Evolutionary conservation across 306 rosid genomes (phyloP), one percentile per base, ranked within the genome.

Genomic region (Ormosia semicastrata): DNA sequence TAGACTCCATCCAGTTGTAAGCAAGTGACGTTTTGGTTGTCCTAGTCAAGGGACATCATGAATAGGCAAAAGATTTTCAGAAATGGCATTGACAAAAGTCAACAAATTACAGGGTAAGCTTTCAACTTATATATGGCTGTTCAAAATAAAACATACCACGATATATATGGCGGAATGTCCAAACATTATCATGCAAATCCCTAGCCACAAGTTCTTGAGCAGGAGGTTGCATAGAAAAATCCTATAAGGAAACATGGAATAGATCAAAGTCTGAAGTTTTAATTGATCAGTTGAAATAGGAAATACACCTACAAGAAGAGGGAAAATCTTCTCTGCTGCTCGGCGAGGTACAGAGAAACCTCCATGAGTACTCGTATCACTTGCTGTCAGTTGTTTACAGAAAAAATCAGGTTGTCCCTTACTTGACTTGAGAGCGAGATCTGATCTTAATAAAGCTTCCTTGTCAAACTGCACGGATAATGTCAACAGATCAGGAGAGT

Each of bases 331-430:
- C 88, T 95, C 98, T 11, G 99, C 99, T 0, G 99, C 92, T 24
- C 99, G 97, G 41, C 99, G 99, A 10, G 98, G 99, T 30, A 95
- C 99, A 0, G 99, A 95, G 83, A 95, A 95, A 50, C 99, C 98
- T 30, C 99, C 99, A 85, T 95, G 99, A 69, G 99, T 95, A 80
- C 99, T 95, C 1, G 99, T 95, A 81, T 95, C 99, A 67, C 99
- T 95, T 2, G 99, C 97, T 1, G 99, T 95, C 86, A 95, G 85
- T 15, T 93, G 94, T 50, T 95, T 95, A 72, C 99, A 95, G 88
- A 95, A 95, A 77, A 95, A 95, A 70, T 95, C 99, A 0, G 97
- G 92, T 63, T 89, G 99, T 3, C 96, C 81, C 77, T 92, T 95
- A 81, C 75, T 92, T 0, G 93, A 82, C 84, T 95, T 93, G 85